Conservation (phyloP, 352 stramenopile species). For the Pythium sp. region DNA sequence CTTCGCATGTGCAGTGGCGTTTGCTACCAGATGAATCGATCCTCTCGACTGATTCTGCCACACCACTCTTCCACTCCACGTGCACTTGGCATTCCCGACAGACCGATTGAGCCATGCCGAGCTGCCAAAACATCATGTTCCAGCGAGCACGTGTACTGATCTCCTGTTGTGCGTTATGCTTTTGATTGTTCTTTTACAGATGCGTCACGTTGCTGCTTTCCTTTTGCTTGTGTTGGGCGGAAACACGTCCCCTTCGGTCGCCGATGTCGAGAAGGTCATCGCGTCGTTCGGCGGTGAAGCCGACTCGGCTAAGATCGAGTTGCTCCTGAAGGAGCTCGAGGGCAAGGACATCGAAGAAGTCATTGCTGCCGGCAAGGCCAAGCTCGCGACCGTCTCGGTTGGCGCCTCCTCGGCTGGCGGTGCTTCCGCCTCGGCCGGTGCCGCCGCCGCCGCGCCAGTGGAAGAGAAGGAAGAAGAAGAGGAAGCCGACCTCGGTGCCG, state of each 20-base stretch:
- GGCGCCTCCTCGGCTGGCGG: constrained; percentile 38
- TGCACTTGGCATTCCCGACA: not conserved
- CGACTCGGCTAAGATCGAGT: constrained; percentile 75
- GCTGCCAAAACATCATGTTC: not conserved
- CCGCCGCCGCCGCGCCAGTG: constrained; percentile 32
- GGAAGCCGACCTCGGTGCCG: constrained; percentile 69
- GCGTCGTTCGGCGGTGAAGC: constrained; percentile 79
- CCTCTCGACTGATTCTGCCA: not conserved
- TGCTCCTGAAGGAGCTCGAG: constrained; percentile 85
- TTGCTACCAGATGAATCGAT: not conserved
- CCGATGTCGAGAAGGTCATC: constrained; percentile 85
- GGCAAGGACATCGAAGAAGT: constrained; percentile 89
- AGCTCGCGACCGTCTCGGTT: constrained; percentile 80
- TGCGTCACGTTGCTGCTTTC: constrained; percentile 92
- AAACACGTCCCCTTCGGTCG: constrained; percentile 71
- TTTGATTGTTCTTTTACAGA: constrained; percentile 36
- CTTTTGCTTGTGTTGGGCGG: constrained; percentile 85
- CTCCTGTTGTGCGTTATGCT: not conserved
- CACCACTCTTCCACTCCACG: not conserved
- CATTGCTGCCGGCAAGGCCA: constrained; percentile 79
- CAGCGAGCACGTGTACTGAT: not conserved
- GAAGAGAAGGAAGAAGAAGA: constrained; percentile 77
- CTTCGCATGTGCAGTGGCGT: not conserved
- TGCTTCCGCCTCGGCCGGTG: constrained; percentile 27
- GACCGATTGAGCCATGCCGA: not conserved